Percentiles rank a stretch among this genome's conserved stretches.
phyloP scores from a whole-genome alignment of 2,329 filamentous ascomycete species.

The Pseudocercospora pini-densiflorae region DNA sequence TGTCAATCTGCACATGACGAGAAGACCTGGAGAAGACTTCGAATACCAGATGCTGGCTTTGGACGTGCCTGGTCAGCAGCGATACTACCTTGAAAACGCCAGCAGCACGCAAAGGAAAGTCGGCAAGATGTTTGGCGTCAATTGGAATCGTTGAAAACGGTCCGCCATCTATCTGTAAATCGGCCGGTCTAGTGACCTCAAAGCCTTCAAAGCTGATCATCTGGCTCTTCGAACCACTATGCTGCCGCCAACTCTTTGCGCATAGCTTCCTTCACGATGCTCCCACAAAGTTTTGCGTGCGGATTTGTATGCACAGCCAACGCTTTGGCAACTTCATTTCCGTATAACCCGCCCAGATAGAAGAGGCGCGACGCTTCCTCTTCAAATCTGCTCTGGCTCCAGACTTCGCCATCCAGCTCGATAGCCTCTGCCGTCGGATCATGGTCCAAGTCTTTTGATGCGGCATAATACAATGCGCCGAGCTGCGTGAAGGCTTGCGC shows the following conservation, averaged over 20 bases:
- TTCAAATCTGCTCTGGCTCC: slow-evolving; percentile 46
- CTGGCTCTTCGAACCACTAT: neutral
- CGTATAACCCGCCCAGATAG: slow-evolving; percentile 58
- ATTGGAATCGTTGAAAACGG: slow-evolving; percentile 50
- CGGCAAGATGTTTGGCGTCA: slow-evolving; percentile 65
- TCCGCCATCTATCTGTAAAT: neutral
- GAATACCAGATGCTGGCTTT: slow-evolving; percentile 81
- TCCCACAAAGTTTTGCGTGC: slow-evolving; percentile 66
- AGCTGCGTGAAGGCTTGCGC: slow-evolving; percentile 72
- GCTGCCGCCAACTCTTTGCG: slow-evolving; percentile 55
- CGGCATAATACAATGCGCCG: slow-evolving; percentile 39
- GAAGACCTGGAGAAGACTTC: slow-evolving; percentile 65
- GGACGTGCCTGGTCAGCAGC: slow-evolving; percentile 71
- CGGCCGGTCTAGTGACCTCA: neutral
- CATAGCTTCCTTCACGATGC: slow-evolving; percentile 64
- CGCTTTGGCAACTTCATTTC: slow-evolving; percentile 61
- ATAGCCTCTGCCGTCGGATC: slow-evolving; percentile 33
- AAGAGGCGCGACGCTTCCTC: slow-evolving; percentile 62
- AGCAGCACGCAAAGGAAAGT: slow-evolving; percentile 49
- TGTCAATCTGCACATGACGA: slow-evolving; percentile 78
- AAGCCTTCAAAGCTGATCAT: neutral
- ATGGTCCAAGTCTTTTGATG: slow-evolving; percentile 30
- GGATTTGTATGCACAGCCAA: slow-evolving; percentile 65
- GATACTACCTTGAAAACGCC: slow-evolving; percentile 69
- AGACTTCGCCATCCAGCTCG: slow-evolving; percentile 41